Conservation (phyloP, 768 basidiomycete species). For the Lactarius tabidus region DNA sequence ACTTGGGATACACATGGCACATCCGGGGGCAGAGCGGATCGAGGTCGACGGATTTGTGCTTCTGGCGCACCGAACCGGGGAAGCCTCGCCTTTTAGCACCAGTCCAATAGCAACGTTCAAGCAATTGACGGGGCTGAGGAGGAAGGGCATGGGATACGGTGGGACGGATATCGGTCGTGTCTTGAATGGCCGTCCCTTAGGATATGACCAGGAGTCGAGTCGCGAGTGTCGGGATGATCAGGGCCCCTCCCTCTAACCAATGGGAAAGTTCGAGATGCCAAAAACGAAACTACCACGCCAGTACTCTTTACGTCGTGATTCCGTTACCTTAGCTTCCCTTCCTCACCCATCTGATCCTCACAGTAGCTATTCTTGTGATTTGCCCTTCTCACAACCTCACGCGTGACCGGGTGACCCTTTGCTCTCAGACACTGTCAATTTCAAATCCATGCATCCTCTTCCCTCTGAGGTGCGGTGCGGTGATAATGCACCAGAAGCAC, state of each 20-base stretch:
- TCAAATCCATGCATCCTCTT: no score
- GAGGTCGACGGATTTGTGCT: constrained; percentile 18
- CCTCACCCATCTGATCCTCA: no score
- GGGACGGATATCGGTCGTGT: constrained; percentile 11
- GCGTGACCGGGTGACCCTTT: background rate
- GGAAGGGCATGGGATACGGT: constrained; percentile 13
- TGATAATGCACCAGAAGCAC: no score
- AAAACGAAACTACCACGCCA: background rate
- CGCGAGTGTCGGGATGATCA: background rate
- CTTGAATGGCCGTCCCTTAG: constrained; percentile 10
- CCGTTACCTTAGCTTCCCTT: no score
- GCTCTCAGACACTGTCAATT: background rate
- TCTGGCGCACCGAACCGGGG: background rate
- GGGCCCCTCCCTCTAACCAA: no score
- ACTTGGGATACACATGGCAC: constrained; percentile 18
- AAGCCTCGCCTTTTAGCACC: background rate
- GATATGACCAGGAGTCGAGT: background rate
- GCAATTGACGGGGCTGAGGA: constrained; percentile 3
- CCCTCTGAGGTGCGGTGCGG: no score
- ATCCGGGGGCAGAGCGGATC: background rate
- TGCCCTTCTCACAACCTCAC: background rate
- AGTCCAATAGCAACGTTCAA: constrained; percentile 9
- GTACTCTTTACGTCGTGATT: background rate
- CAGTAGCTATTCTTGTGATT: no score
- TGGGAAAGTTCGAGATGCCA: no score